phyloP scores from a whole-genome alignment of 768 basidiomycete genomes.

The Calvatia gigantea region DNA sequence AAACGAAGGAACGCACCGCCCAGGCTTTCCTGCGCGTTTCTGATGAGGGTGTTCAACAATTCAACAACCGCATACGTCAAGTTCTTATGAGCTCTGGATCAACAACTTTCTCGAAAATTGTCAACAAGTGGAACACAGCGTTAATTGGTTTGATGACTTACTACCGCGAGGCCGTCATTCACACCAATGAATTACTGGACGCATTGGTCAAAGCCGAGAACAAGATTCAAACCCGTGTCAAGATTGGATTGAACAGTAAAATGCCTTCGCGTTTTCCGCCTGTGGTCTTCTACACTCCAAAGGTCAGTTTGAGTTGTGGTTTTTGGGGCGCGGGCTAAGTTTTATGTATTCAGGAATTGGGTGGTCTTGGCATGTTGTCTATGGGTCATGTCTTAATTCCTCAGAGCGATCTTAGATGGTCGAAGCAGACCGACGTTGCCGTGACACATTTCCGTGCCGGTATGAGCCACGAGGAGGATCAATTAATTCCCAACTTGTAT shows the following conservation, averaged over 20 bases:
- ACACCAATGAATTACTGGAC: conserved; percentile 95
- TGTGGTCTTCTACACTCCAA: conserved; percentile 93
- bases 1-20: conserved; percentile 95
- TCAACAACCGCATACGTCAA: conserved; percentile 96
- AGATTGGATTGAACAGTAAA: conserved; percentile 98
- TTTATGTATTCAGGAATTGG: conserved; percentile 62
- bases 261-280: conserved; percentile 99
- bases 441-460: conserved; percentile 90
- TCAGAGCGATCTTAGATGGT: conserved; percentile 96
- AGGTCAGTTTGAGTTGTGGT: conserved; percentile 39
- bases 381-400: conserved; percentile 99
- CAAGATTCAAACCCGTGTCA: conserved; percentile 99
- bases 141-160: conserved; percentile 97
- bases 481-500: conserved; percentile 95
- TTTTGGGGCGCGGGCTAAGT: background rate
- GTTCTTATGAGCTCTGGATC: conserved; percentile 99
- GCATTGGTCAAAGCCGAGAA: conserved; percentile 98
- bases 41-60: conserved; percentile 93
- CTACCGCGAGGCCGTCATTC: conserved; percentile 96
- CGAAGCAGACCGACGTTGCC: conserved; percentile 95
- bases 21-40: conserved; percentile 98
- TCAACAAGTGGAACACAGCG: conserved; percentile 97
- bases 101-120: conserved; percentile 98
- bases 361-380: conserved; percentile 97
- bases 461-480: conserved; percentile 94